Base-by-base conservation (phyloP, 2,329 filamentous ascomycete species). In the Blastomyces emzantsi region DNA sequence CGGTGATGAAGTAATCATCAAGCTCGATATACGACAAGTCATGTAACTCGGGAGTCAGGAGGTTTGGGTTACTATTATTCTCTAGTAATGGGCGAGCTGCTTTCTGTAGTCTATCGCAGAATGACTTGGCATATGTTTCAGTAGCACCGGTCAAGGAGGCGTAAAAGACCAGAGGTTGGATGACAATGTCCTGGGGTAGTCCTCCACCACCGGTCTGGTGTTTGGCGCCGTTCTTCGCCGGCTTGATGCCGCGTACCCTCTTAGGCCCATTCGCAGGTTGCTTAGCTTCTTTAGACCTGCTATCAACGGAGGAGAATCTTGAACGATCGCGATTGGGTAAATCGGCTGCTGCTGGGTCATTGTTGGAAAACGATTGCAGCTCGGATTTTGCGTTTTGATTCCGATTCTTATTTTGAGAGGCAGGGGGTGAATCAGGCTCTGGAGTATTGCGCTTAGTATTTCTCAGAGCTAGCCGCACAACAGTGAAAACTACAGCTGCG, bases 11-110 rank as follows among this genome's bases (percentile, higher is more conserved):
- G 76, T 89, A 96, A 72, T 97, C 92, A 70, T 99, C 93, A 70
- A 93, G 90, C 70, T 97, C 93, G 62, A 95, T 83, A 66, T 96
- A 87, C 2, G 92, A 87, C 33, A 97, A 78, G 71, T 97, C 91
- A 64, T 89, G 80, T 13, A 91, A 75, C 70, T 89, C 80, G 0
- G 90, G 87, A 47, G 83, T 77, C 0, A 84, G 74, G 19, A 85
- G 55, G 68, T 67, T 58, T 72, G 69, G 19, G 68, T 52, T 36
- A 19, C 51, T 63, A 2, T 62, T 62, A 2, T 62, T 63, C 11
- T 70, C 66, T 28, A 70, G 66, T 45, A 66, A 66, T 8, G 69
- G 62, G 61, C 75, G 72, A 17, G 73, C 70, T 5, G 78, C 77
- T 70, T 68, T 71, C 65, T 80, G 79, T 36, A 93, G 73, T 1